A percentile compares a stretch with the other conserved stretches of the same genome.
Evolutionary conservation across 2,329 filamentous ascomycete genomes (phyloP).

Genomic region (Ceratocystis papillata): DNA sequence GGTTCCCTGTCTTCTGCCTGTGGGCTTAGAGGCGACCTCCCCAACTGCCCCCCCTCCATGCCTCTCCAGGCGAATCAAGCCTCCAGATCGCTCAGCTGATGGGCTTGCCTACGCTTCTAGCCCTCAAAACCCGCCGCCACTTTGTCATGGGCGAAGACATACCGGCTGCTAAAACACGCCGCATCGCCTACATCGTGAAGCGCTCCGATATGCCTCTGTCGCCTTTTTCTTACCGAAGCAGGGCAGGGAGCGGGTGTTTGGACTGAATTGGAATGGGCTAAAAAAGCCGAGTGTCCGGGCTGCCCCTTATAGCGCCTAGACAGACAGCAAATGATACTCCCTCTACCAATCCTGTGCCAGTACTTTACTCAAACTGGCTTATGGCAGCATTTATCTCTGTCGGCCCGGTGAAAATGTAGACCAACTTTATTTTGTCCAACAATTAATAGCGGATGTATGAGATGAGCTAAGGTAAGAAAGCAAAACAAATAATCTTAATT

Average conservation of each 20-base stretch:
- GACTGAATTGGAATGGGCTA: neutral
- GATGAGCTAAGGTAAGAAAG: neutral
- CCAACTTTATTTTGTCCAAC: neutral
- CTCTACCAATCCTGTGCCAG: neutral
- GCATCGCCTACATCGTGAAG: neutral
- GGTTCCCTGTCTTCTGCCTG: neutral
- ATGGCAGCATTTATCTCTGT: neutral
- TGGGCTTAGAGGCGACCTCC: neutral
- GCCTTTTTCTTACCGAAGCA: neutral
- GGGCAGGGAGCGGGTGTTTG: neutral
- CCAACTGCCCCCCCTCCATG: too few relatives aligned
- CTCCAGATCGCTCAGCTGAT: slow-evolving; percentile 3
- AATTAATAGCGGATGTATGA: neutral
- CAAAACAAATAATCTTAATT: neutral
- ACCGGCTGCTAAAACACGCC: slow-evolving; percentile 9
- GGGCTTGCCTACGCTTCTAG: neutral
- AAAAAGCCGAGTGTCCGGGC: neutral
- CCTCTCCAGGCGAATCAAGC: neutral
- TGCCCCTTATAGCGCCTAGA: neutral
- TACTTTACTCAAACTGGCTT: slow-evolving; percentile 9
- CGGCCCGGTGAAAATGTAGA: neutral
- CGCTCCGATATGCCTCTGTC: neutral
- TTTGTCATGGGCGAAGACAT: slow-evolving; percentile 6
- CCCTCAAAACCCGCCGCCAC: neutral
- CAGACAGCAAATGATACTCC: neutral